A percentile compares a stretch with the other conserved stretches of the same genome.
These are phyloP conservation scores for Plasmopara muralis DNA, from an alignment of 352 stramenopile genomes.

Conservation along the genomic window DNA sequence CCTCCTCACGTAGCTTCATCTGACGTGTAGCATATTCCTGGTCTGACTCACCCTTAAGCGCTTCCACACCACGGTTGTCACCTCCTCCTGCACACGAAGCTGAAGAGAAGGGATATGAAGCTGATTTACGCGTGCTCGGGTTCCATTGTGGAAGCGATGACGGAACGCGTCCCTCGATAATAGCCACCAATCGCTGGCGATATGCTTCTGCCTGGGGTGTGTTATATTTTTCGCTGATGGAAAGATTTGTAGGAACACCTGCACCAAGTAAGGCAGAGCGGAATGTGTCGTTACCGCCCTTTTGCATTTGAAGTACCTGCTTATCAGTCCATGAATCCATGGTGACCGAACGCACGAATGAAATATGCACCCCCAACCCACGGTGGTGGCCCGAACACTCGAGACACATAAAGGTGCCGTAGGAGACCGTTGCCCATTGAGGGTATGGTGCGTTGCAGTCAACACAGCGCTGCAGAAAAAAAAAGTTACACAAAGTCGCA, in stretches of 20 bases:
- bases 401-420: slow-evolving; percentile 94
- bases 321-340: slow-evolving; percentile 88
- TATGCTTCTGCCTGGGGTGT: slow-evolving; percentile 74
- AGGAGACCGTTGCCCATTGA: slow-evolving; percentile 91
- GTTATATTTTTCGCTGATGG: slow-evolving; percentile 81
- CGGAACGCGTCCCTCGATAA: slow-evolving; percentile 52
- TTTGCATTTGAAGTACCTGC: slow-evolving; percentile 81
- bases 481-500: neutral
- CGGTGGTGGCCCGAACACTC: slow-evolving; percentile 91
- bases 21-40: slow-evolving; percentile 71
- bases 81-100: slow-evolving; percentile 23
- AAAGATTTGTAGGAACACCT: slow-evolving; percentile 65
- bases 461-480: slow-evolving; percentile 72
- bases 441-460: slow-evolving; percentile 93
- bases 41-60: slow-evolving; percentile 75
- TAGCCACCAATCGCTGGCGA: slow-evolving; percentile 45
- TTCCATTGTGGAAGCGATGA: slow-evolving; percentile 63
- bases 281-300: slow-evolving; percentile 71
- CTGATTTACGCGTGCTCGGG: slow-evolving; percentile 32
- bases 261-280: slow-evolving; percentile 49
- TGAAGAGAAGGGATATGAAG: slow-evolving; percentile 35
- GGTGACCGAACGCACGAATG: slow-evolving; percentile 86
- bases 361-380: slow-evolving; percentile 89
- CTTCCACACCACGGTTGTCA: slow-evolving; percentile 67
- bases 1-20: slow-evolving; percentile 66